Evolutionary conservation across 768 basidiomycete genomes (phyloP), one percentile per base, ranked within the genome.

Genomic region (Collybiopsis confluens): DNA sequence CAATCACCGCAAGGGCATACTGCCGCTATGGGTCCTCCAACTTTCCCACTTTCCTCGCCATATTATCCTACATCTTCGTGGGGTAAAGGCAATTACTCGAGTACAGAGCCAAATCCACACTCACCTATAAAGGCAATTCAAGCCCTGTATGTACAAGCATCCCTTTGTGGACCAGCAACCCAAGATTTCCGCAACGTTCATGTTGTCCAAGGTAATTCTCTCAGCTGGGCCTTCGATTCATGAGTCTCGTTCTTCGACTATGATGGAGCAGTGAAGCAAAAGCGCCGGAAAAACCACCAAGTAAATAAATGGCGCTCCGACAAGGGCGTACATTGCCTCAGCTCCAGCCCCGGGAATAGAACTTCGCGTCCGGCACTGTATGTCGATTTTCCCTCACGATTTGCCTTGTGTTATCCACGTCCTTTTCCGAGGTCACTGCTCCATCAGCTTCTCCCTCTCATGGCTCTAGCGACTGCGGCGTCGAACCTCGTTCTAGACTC

Each of bases 1-100:
- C n/a, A n/a, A 23, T 23, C 27, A 21, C 45, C 30, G 28, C 54
- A 36, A 21, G 63, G 71, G 50, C 72, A 61, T 24, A 61, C 85
- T 5, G 86, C 85, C 8, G 78, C 80, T 1, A 90, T 91, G 52
- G 89, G 89, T 0, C 80, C 82, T 0, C 88, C 86, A 20, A 90
- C 87, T 1, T 64, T 44, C 43, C 21, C 43, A 44, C 28, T 75
- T 2, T 59, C 70, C 2, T 85, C 73, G 90, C 20, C 67, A 57
- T 1, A 72, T 81, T 18, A 67, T 70, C 28, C 62, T 83, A 6
- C 55, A 63, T 10, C 54, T 87, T 24, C 59, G 46, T 3, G n/a
- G n/a, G n/a, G 87, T 90, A 1, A 76, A 82, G 50, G 84, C 74
- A 3, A 73, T 80, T 13, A 67, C 89, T 28, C n/a, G n/a, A n/a